A percentile compares a stretch with the other conserved stretches of the same genome.
Evolutionary conservation across 345 rosid species (phyloP).

Genomic region (Noccaea bulbosa): DNA sequence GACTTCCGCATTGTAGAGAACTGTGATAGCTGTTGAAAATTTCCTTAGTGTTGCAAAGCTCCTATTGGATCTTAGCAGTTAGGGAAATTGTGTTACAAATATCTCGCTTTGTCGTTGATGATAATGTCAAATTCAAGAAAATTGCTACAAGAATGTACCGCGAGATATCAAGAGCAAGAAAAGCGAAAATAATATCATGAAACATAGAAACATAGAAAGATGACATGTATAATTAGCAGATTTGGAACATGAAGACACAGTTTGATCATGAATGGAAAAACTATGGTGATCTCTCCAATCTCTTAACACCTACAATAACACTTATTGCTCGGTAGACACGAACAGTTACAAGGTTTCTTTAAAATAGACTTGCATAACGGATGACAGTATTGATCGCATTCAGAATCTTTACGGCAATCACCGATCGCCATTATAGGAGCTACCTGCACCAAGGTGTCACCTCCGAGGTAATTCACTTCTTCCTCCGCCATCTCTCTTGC

Average conservation of each 20-base stretch:
- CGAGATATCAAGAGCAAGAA: conserved; percentile 42
- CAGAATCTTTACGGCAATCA: conserved; percentile 6
- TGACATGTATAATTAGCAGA: not conserved
- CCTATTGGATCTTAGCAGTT: too few relatives aligned
- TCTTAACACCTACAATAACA: conserved; percentile 16
- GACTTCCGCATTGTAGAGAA: too few relatives aligned
- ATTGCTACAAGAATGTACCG: conserved; percentile 57
- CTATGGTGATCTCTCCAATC: too few relatives aligned
- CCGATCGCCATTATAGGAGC: conserved; percentile 15
- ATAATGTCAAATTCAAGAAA: conserved; percentile 66
- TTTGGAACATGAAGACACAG: conserved; percentile 5
- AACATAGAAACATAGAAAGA: conserved; percentile 36
- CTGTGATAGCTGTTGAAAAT: too few relatives aligned
- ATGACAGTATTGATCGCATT: conserved; percentile 32
- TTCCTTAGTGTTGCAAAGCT: too few relatives aligned
- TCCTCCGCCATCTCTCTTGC: too few relatives aligned
- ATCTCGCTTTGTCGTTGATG: conserved; percentile 65
- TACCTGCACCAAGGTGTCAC: not conserved
- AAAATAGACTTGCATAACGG: not conserved
- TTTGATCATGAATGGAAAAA: not conserved
- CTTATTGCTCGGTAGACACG: conserved; percentile 5
- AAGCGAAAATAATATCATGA: conserved; percentile 43
- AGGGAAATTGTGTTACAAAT: conserved; percentile 51
- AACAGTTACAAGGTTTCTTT: not conserved
- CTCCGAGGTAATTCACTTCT: too few relatives aligned